Evolutionary conservation across 1,139 yeast genomes (phyloP).

Genomic region (Magnusiomyces paraingens): DNA sequence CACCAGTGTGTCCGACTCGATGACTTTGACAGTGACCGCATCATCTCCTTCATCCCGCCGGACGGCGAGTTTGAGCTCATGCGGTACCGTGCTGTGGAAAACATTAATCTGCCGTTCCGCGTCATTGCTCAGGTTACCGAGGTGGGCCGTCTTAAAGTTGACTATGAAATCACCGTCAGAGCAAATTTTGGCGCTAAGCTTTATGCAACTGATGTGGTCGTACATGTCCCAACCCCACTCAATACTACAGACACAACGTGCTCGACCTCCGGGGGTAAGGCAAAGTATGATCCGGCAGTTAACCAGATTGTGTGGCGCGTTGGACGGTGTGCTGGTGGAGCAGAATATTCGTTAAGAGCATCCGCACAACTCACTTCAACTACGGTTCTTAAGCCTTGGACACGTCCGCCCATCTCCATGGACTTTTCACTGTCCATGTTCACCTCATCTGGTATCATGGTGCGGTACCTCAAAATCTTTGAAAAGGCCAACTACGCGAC

Average conservation of each 20-base stretch:
- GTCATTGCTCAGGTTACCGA: slow-evolving; percentile 57
- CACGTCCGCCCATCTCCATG: slow-evolving; percentile 71
- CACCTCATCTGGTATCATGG: slow-evolving; percentile 70
- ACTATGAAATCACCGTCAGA: slow-evolving; percentile 53
- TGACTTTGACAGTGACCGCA: slow-evolving; percentile 58
- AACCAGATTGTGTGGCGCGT: slow-evolving; percentile 65
- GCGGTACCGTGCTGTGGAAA: slow-evolving; percentile 59
- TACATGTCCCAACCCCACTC: slow-evolving; percentile 66
- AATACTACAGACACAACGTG: slow-evolving; percentile 45
- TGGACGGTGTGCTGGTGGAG: slow-evolving; percentile 59
- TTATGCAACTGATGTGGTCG: slow-evolving; percentile 57
- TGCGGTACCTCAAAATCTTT: slow-evolving; percentile 62
- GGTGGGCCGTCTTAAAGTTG: slow-evolving; percentile 44
- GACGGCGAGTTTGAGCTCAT: slow-evolving; percentile 89
- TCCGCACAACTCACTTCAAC: slow-evolving; percentile 41
- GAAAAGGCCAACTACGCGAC: slow-evolving; percentile 64
- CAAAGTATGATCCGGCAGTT: slow-evolving; percentile 62
- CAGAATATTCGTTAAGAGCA: slow-evolving; percentile 52
- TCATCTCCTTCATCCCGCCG: slow-evolving; percentile 76
- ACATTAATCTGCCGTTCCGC: slow-evolving; percentile 64
- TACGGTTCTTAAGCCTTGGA: slow-evolving; percentile 43
- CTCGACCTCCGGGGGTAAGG: slow-evolving; percentile 53
- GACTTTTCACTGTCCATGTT: slow-evolving; percentile 69
- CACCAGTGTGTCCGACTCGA: slow-evolving; percentile 80
- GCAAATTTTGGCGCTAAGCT: slow-evolving; percentile 58